Conservation (phyloP, 495 filamentous ascomycete species). For the Hypomontagnella monticulosa region DNA sequence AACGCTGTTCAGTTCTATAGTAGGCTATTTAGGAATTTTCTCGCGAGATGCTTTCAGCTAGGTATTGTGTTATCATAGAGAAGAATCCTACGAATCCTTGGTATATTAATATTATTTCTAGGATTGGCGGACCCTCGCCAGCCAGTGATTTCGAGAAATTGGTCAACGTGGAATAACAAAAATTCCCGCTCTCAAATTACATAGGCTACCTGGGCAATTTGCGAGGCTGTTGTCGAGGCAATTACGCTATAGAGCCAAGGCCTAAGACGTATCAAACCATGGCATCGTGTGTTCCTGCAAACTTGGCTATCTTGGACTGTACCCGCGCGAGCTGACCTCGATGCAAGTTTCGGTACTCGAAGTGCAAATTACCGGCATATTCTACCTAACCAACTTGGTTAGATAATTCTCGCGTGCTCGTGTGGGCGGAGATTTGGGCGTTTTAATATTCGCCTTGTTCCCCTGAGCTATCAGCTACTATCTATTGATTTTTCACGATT, state of each 20-base stretch:
- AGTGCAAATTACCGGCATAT: not conserved
- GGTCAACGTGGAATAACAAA: too few species aligned
- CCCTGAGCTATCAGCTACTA: not conserved
- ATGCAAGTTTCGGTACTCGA: not conserved
- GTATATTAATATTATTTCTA: too few species aligned
- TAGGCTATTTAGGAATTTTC: too few species aligned
- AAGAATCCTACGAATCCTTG: too few species aligned
- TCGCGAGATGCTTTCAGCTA: too few species aligned
- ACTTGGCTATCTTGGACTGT: conserved; percentile 12
- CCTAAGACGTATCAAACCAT: conserved; percentile 19
- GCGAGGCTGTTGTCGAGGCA: not conserved
- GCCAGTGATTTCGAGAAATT: too few species aligned
- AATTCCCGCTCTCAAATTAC: too few species aligned
- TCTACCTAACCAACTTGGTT: not conserved
- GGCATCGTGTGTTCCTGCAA: not conserved
- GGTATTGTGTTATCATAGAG: too few species aligned
- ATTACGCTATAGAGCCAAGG: conserved; percentile 16
- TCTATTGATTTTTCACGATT: not conserved
- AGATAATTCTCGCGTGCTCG: not conserved
- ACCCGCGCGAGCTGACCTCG: too few species aligned
- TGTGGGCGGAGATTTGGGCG: conserved; percentile 6
- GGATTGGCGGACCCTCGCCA: too few species aligned
- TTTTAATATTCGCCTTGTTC: conserved; percentile 11
- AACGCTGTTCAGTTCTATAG: too few species aligned
- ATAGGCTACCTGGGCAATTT: not conserved